Evolutionary conservation across 2,329 filamentous ascomycete species (phyloP), one percentile per base, ranked within the genome.

Genomic region (Sporothrix phasma): DNA sequence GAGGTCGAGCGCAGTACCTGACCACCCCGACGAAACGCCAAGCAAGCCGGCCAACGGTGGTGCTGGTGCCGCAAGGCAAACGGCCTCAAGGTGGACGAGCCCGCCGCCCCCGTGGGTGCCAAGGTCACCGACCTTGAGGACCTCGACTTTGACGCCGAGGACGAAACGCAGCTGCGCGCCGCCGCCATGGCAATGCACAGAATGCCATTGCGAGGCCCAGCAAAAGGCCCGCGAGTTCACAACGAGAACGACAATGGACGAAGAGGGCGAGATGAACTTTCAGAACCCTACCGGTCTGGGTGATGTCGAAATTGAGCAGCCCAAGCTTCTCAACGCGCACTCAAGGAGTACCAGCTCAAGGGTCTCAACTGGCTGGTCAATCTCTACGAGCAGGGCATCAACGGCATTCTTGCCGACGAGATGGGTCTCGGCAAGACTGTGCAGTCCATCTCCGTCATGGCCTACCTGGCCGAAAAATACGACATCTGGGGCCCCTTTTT

Each of bases 351-450:
- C 77, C 94, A 99, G 79, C 81, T 99, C 74, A 99, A 99, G 80
- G 94, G 94, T 77, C 89, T 99, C 74, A 99, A 97, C 74, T 99
- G 94, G 94, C 85, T 99, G 63, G 94, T 96, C 79, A 97, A 99
- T 74, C 77, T 99, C 69, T 99, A 99, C 79, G 94, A 99, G 76
- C 94, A 99, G 76, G 94, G 94, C 74, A 99, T 99, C 88, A 97
- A 97, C 78, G 93, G 93, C 76, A 99, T 99, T 71, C 81, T 99
- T 68, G 94, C 94, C 68, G 94, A 99, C 74, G 94, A 99, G 78
- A 99, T 99, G 94, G 94, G 94, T 85, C 89, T 99, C 26, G 94
- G 94, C 75, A 99, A 99, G 78, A 99, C 94, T 22, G 91, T 99
- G 5, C 94, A 99, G 78, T 97, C 93, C 24, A 99, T 99, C 67